Percentiles rank a stretch among this genome's conserved stretches.
phyloP scores from a whole-genome alignment of 1,284 basidiomycete species.

The Austroboletus niveus region DNA sequence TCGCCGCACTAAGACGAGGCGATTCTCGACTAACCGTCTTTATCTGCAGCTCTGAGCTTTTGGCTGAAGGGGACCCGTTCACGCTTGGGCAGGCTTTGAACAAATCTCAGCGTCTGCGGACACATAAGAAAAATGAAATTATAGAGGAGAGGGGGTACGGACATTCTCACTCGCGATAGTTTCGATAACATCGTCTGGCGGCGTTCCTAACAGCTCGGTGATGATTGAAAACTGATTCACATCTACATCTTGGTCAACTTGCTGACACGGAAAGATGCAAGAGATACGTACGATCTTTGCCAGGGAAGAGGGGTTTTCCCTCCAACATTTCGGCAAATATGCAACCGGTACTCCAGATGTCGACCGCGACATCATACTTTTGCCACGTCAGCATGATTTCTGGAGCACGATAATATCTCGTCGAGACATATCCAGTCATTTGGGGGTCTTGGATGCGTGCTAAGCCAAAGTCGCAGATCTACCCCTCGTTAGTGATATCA shows the following conservation, averaged over 20 bases:
- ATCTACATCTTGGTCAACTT: constrained; percentile 52
- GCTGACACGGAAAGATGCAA: background rate
- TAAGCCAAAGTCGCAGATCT: constrained; percentile 99
- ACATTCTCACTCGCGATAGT: constrained; percentile 99
- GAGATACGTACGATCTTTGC: constrained; percentile 84
- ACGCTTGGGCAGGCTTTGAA: constrained; percentile 95
- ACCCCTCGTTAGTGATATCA: constrained; percentile 11
- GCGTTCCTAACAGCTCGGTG: constrained; percentile 96
- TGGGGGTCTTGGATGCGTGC: constrained; percentile 97
- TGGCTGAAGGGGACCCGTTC: constrained; percentile 94
- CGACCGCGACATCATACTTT: constrained; percentile 99
- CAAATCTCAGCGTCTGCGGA: constrained; percentile 92
- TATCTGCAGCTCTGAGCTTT: constrained; percentile 90
- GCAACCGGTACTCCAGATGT: constrained; percentile 99
- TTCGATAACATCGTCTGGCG: constrained; percentile 98
- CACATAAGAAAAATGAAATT: constrained; percentile 15
- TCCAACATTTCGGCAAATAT: constrained; percentile 99
- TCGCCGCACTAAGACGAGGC: background rate
- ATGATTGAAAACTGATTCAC: constrained; percentile 99
- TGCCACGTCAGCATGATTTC: constrained; percentile 99
- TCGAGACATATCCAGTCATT: constrained; percentile 99
- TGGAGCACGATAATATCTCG: constrained; percentile 97
- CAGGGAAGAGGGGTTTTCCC: constrained; percentile 98
- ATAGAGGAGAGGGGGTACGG: constrained; percentile 26
- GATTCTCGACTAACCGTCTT: constrained; percentile 57